These are phyloP conservation scores for Zizania latifolia DNA, from an alignment of 176 grass and related monocot species.

Conservation along the genomic window DNA sequence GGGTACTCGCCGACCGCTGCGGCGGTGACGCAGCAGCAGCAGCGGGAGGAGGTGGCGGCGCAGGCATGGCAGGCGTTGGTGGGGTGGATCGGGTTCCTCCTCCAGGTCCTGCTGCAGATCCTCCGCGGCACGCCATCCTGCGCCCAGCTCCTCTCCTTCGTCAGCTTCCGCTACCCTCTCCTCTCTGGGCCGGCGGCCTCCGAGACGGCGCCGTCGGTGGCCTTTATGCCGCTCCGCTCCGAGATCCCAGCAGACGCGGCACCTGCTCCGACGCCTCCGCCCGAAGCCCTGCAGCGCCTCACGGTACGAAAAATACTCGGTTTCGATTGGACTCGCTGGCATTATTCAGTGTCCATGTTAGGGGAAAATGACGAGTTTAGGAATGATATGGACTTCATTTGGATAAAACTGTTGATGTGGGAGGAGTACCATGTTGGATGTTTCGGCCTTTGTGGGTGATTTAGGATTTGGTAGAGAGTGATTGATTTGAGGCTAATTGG, in stretches of 20 bases:
- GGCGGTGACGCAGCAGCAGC: constrained; percentile 42
- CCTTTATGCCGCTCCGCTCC: constrained; percentile 64
- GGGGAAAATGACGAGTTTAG: constrained; percentile 12
- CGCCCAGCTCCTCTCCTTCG: constrained; percentile 82
- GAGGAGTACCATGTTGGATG: not conserved
- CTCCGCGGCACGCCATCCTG: constrained; percentile 79
- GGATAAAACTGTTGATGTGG: constrained; percentile 7
- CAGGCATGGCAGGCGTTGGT: constrained; percentile 80
- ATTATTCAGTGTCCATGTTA: not conserved
- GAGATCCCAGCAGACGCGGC: constrained; percentile 61
- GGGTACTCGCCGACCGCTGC: constrained; percentile 49
- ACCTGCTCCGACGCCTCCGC: constrained; percentile 31
- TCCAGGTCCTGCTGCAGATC: constrained; percentile 80
- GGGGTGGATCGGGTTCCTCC: constrained; percentile 73
- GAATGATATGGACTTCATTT: not conserved
- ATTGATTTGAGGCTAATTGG: constrained; percentile 17
- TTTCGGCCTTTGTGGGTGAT: not conserved
- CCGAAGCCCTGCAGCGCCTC: constrained; percentile 51
- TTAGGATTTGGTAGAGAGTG: not conserved
- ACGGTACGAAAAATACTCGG: constrained; percentile 53
- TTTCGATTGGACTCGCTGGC: constrained; percentile 21
- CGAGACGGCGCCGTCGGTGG: constrained; percentile 44
- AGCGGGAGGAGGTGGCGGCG: constrained; percentile 46
- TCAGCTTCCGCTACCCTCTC: constrained; percentile 74
- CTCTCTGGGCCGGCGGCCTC: constrained; percentile 47